Percentiles rank a stretch among this genome's conserved stretches.
These are phyloP conservation scores for Calocybe indica DNA, from an alignment of 768 basidiomycete genomes.

Conservation along the genomic window DNA sequence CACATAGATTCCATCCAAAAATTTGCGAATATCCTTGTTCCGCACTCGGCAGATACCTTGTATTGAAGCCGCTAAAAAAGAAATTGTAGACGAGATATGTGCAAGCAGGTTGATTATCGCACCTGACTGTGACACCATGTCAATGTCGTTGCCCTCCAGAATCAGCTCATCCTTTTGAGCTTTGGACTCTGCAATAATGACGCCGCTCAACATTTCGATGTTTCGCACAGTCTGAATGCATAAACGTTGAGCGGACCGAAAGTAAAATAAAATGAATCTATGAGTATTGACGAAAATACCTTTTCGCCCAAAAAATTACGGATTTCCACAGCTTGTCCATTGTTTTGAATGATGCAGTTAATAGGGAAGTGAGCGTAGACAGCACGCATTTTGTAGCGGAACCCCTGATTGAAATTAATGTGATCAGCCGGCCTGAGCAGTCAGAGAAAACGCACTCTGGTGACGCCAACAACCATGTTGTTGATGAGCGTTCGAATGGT, in stretches of 20 bases:
- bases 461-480: slow-evolving; percentile 98
- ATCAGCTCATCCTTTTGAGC: slow-evolving; percentile 93
- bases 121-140: slow-evolving; percentile 97
- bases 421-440: neutral
- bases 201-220: slow-evolving; percentile 88
- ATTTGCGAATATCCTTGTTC: slow-evolving; percentile 99
- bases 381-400: slow-evolving; percentile 99
- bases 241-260: neutral
- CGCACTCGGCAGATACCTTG: slow-evolving; percentile 95
- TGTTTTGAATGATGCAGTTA: slow-evolving; percentile 90
- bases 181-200: slow-evolving; percentile 79
- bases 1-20: slow-evolving; percentile 92
- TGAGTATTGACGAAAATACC: slow-evolving; percentile 33
- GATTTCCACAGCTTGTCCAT: slow-evolving; percentile 73
- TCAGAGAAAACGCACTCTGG: slow-evolving; percentile 53
- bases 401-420: slow-evolving; percentile 56
- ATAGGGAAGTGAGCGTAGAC: slow-evolving; percentile 99
- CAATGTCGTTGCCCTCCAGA: slow-evolving; percentile 91
- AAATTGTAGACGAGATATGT: slow-evolving; percentile 2
- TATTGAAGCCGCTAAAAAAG: slow-evolving; percentile 76
- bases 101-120: slow-evolving; percentile 9
- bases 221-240: slow-evolving; percentile 74
- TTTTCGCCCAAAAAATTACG: slow-evolving; percentile 96
- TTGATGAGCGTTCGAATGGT: slow-evolving; percentile 93
- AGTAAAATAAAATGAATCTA: too few relatives aligned